Evolutionary conservation across 176 grass and related monocot genomes (phyloP).

Genomic region (Carex pumila): DNA sequence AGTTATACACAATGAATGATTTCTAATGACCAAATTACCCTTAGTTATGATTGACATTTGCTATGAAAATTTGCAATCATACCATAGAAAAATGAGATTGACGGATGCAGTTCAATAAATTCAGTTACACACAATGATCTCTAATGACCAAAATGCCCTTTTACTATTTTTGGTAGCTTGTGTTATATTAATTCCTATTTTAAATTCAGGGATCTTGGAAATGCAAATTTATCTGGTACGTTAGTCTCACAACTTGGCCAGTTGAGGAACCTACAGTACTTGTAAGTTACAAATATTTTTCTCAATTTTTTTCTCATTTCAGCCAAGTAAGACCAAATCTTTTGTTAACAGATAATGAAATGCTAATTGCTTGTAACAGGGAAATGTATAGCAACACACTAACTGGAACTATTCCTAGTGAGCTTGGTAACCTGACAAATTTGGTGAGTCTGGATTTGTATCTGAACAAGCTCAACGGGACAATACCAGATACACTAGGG

Average conservation of each 20-base stretch:
- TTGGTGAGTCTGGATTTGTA: conserved; percentile 86
- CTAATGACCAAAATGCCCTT: background rate
- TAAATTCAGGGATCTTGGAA: conserved; percentile 66
- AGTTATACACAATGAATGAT: background rate
- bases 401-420: conserved; percentile 58
- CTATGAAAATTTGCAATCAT: too few species aligned
- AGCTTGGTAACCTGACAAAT: conserved; percentile 69
- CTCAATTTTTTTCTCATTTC: background rate
- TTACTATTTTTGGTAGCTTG: background rate
- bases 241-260: conserved; percentile 52
- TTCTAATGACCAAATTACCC: too few species aligned
- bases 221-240: conserved; percentile 54
- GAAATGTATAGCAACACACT: conserved; percentile 82
- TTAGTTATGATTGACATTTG: background rate
- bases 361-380: conserved; percentile 29
- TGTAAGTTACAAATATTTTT: conserved; percentile 47
- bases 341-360: conserved; percentile 5
- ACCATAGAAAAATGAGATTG: background rate
- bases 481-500: conserved; percentile 50
- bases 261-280: conserved; percentile 67
- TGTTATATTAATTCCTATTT: background rate
- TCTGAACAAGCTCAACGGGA: conserved; percentile 46
- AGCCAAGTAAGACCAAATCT: background rate
- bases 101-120: too few species aligned
- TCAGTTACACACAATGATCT: too few species aligned